Evolutionary conservation across 345 rosid species (phyloP).

Genomic region (Eucalyptus viminalis): DNA sequence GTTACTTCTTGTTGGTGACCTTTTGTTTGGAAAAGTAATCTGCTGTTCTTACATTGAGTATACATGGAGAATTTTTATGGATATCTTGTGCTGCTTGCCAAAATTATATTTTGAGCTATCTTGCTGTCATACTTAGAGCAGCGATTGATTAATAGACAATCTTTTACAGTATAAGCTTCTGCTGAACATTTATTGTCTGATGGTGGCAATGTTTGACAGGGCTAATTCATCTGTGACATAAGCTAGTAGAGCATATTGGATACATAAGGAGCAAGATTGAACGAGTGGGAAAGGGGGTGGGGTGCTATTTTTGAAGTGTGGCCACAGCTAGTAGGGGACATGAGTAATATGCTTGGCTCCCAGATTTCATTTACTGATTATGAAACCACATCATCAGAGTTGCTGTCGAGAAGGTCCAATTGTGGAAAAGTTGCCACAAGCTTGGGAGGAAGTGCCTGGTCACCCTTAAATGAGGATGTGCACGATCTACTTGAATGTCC

Average conservation of each 20-base stretch:
- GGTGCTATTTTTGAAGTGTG: not conserved
- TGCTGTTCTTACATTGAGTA: not conserved
- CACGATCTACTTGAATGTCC: conserved; percentile 82
- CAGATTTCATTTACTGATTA: conserved; percentile 26
- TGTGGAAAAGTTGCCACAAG: conserved; percentile 24
- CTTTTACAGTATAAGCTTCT: not conserved
- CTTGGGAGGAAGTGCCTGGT: conserved; percentile 33
- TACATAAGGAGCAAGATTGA: not conserved
- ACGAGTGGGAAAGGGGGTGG: not conserved
- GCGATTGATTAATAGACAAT: not conserved
- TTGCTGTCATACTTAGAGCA: not conserved
- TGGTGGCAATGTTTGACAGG: not conserved
- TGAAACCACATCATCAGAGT: conserved; percentile 28
- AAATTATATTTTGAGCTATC: not conserved
- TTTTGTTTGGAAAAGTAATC: not conserved
- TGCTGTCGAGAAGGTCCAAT: conserved; percentile 29
- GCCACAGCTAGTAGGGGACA: conserved; percentile 51
- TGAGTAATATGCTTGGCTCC: conserved; percentile 31
- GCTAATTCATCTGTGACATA: not conserved
- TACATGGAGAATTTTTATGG: not conserved
- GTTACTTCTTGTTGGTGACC: not conserved
- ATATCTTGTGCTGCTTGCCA: not conserved
- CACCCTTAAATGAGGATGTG: conserved; percentile 44
- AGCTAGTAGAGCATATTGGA: not conserved
- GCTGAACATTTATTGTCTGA: not conserved